Evolutionary conservation across 2,329 filamentous ascomycete genomes (phyloP).

Genomic region (Hymenoscyphus repandus): DNA sequence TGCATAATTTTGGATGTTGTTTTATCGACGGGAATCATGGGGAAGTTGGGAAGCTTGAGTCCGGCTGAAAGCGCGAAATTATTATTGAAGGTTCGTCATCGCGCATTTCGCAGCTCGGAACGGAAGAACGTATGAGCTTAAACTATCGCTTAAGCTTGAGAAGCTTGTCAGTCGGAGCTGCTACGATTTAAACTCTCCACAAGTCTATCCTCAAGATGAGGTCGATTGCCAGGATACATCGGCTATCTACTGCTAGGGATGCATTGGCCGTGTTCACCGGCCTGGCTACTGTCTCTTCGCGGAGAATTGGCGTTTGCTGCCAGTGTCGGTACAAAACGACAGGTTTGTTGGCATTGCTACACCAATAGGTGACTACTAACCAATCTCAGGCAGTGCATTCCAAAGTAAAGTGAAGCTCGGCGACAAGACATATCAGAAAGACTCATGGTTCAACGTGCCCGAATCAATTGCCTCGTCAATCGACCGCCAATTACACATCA

Average conservation of each 20-base stretch:
- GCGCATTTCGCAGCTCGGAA: constrained; percentile 8
- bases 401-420: constrained; percentile 14
- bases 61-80: too few species aligned
- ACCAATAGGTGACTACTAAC: neutral
- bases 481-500: constrained; percentile 77
- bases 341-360: constrained; percentile 15
- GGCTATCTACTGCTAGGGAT: constrained; percentile 18
- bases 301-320: constrained; percentile 17
- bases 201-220: constrained; percentile 20
- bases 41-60: too few species aligned
- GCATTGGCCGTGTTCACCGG: constrained; percentile 25
- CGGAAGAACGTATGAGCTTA: constrained; percentile 14
- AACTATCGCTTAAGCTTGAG: constrained; percentile 6
- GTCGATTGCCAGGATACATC: constrained; percentile 14
- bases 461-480: constrained; percentile 69
- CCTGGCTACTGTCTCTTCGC: constrained; percentile 15
- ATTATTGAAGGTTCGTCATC: constrained; percentile 2
- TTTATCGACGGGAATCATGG: too few species aligned
- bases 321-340: constrained; percentile 28
- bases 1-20: too few species aligned
- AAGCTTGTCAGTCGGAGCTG: neutral
- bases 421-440: constrained; percentile 58
- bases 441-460: constrained; percentile 83
- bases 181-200: neutral
- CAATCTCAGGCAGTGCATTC: neutral